Base-by-base conservation (phyloP, 2,329 filamentous ascomycete species). In the Claviceps citrina region DNA sequence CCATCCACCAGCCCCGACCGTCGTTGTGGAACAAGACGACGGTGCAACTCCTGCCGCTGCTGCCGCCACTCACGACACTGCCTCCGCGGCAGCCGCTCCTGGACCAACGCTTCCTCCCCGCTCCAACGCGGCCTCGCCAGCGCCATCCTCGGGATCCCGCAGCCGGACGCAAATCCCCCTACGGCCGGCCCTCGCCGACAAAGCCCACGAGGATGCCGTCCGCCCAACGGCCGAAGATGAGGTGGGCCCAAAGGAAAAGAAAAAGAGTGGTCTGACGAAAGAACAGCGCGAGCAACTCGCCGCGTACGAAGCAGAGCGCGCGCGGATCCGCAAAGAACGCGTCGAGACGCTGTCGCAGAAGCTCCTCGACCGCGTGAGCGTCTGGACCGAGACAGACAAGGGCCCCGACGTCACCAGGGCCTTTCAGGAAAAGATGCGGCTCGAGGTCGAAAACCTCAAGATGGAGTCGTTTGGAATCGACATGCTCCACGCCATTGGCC, bases 401-500 rank as follows among this genome's bases (percentile, higher is more conserved):
- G 76, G 81, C 34, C 46, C 63, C 12, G 86, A 93, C 51, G 84
- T 95, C 44, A 96, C 89, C 26, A 67, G 66, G 43, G 84, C 91
- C 0, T 98, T 96, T 67, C 80, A 87, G 58, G 84, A 89, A 58
- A 95, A 98, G 73, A 95, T 84, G 49, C 76, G 80, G 31, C 76
- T 96, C 31, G 91, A 98, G 64, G 84, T 93, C 20, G 91, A 98
- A 66, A 93, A 96, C 56, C 69, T 98, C 51, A 98, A 96, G 71
- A 98, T 98, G 85, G 91, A 98, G 64, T 93, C 84, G 0, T 98
- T 98, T 52, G 91, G 91, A 38, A 71, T 98, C 31, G 91, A 98
- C 47, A 96, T 96, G 50, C 69, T 95, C 36, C 89, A 96, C 60
- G 87, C 91, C 34, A 93, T 98, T 52, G 91, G 91, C 13, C 72